Conservation (phyloP, 2,329 filamentous ascomycete species). For the Pseudonectria buxi region DNA sequence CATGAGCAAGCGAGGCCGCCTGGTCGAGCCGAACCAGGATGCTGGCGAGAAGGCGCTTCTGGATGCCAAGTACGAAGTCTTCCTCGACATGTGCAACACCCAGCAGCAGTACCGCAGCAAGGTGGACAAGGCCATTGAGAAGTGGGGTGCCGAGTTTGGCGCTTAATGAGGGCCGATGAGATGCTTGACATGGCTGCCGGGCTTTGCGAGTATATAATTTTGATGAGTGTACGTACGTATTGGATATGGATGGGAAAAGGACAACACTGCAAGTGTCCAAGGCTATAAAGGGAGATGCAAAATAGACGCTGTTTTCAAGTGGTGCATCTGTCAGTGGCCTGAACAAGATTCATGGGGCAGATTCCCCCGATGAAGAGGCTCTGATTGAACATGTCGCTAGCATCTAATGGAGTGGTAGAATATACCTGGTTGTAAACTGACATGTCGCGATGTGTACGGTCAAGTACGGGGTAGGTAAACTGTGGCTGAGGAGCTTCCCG, state of each 20-base stretch:
- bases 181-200: neutral
- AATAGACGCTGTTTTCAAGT: too few species aligned
- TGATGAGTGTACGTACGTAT: constrained; percentile 7
- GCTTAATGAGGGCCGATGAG: constrained; percentile 9
- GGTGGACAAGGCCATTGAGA: constrained; percentile 57
- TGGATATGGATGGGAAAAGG: constrained; percentile 1
- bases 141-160: constrained; percentile 28
- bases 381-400: too few species aligned
- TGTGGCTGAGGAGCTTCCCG: too few species aligned
- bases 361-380: too few species aligned
- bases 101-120: constrained; percentile 76
- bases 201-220: constrained; percentile 7
- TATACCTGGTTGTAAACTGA: too few species aligned
- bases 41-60: constrained; percentile 70
- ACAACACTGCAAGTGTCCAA: too few species aligned
- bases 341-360: too few species aligned
- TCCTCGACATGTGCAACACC: constrained; percentile 81
- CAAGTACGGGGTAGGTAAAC: too few species aligned
- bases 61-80: constrained; percentile 88
- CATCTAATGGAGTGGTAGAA: too few species aligned
- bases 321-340: too few species aligned
- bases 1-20: constrained; percentile 88
- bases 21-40: constrained; percentile 69
- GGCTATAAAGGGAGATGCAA: too few species aligned
- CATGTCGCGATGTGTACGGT: too few species aligned